Evolutionary conservation across 2,329 filamentous ascomycete species (phyloP).

Genomic region (Pseudocercospora cruenta): DNA sequence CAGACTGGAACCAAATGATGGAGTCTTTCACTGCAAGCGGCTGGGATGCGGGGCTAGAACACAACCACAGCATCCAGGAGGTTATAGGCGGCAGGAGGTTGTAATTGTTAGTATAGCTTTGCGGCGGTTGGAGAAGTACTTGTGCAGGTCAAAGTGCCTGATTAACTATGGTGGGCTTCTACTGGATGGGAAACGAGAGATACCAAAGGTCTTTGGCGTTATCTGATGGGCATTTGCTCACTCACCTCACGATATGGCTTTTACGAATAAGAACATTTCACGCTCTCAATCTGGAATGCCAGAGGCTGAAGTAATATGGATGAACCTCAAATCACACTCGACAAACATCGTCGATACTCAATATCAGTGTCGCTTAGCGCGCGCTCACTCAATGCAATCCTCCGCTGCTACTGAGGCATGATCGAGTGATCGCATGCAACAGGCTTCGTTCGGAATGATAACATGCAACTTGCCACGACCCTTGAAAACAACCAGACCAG

Average conservation of each 20-base stretch:
- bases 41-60: constrained; percentile 28
- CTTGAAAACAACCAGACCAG: constrained; percentile 9
- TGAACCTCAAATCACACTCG: not conserved
- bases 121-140: not conserved
- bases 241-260: not conserved
- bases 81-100: not conserved
- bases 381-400: no score
- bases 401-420: no score
- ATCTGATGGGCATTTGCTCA: not conserved
- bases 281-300: not conserved
- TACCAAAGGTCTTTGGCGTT: not conserved
- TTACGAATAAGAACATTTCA: not conserved
- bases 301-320: not conserved
- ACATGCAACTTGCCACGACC: not conserved
- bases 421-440: not conserved
- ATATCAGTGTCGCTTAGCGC: no score
- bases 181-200: not conserved
- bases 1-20: constrained; percentile 37
- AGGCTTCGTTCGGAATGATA: not conserved
- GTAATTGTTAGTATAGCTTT: not conserved
- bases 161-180: not conserved
- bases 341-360: no score
- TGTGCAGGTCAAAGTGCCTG: no score
- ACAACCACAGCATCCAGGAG: constrained; percentile 3
- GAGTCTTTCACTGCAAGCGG: constrained; percentile 27